These are phyloP conservation scores for Metschnikowia sp. DNA, from an alignment of 805 yeast species.

Conservation along the genomic window DNA sequence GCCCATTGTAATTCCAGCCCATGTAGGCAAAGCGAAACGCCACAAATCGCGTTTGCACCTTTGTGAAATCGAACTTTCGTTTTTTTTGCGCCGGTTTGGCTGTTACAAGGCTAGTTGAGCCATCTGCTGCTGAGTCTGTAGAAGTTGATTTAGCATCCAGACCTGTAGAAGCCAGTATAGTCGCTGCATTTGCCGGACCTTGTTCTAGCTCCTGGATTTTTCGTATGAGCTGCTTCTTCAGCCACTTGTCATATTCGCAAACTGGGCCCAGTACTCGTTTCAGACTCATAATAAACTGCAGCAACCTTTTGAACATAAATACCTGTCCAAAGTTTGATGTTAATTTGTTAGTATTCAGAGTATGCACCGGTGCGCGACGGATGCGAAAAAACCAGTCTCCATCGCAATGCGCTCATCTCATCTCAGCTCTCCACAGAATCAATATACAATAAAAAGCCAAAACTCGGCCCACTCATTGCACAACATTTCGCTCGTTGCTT, in stretches of 20 bases:
- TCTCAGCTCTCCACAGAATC: neutral
- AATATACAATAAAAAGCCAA: no score
- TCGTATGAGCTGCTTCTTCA: conserved; percentile 59
- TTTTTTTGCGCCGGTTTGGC: conserved; percentile 9
- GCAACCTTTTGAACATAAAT: conserved; percentile 27
- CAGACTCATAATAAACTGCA: conserved; percentile 18
- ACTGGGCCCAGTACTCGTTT: conserved; percentile 11
- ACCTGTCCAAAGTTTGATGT: no score
- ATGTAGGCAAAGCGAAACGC: conserved; percentile 83
- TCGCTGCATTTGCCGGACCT: neutral
- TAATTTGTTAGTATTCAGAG: no score
- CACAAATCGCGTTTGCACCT: conserved; percentile 60
- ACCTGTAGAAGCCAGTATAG: neutral
- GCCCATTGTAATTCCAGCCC: conserved; percentile 94
- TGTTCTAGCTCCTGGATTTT: conserved; percentile 56
- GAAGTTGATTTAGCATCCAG: neutral
- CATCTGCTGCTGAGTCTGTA: neutral
- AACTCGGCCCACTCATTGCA: no score
- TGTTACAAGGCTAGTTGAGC: neutral
- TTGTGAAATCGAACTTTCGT: conserved; percentile 59
- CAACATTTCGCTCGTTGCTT: no score
- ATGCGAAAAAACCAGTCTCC: neutral
- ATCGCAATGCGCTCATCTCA: neutral
- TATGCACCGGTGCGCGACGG: neutral
- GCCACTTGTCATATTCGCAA: conserved; percentile 55